Evolutionary conservation across 2,329 filamentous ascomycete species (phyloP).

Genomic region (Phaeoacremonium minimum): DNA sequence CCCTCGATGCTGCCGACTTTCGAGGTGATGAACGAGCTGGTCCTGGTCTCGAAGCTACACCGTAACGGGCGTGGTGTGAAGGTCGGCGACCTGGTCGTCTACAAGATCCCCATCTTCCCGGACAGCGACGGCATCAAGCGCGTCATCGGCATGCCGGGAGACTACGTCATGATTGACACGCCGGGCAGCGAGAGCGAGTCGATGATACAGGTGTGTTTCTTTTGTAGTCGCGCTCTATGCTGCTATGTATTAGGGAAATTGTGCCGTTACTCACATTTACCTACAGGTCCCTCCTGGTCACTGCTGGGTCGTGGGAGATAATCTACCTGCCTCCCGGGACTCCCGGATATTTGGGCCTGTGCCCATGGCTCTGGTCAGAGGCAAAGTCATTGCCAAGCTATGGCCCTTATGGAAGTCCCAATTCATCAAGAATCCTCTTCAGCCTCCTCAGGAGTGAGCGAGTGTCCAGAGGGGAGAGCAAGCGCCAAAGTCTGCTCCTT

Average conservation of each 20-base stretch:
- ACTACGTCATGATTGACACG: constrained; percentile 67
- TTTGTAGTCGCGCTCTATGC: not conserved
- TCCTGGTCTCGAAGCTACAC: constrained; percentile 65
- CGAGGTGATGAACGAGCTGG: constrained; percentile 58
- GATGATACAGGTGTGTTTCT: constrained; percentile 61
- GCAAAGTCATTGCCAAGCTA: constrained; percentile 68
- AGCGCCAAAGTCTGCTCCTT: too few relatives aligned
- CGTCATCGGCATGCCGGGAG: constrained; percentile 70
- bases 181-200: constrained; percentile 42
- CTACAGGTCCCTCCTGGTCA: constrained; percentile 80
- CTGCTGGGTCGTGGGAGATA: constrained; percentile 89
- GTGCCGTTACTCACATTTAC: constrained; percentile 6
- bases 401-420: constrained; percentile 46
- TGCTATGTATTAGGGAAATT: constrained; percentile 7
- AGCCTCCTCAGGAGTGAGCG: too few relatives aligned
- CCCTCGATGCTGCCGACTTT: constrained; percentile 91
- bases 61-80: constrained; percentile 59
- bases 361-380: constrained; percentile 77
- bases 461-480: too few relatives aligned
- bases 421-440: constrained; percentile 40
- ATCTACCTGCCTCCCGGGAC: constrained; percentile 77
- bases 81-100: constrained; percentile 84
- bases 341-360: constrained; percentile 83
- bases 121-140: constrained; percentile 69
- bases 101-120: constrained; percentile 66